Conservation (phyloP, 768 basidiomycete species). For the Leccinellum luteum region DNA sequence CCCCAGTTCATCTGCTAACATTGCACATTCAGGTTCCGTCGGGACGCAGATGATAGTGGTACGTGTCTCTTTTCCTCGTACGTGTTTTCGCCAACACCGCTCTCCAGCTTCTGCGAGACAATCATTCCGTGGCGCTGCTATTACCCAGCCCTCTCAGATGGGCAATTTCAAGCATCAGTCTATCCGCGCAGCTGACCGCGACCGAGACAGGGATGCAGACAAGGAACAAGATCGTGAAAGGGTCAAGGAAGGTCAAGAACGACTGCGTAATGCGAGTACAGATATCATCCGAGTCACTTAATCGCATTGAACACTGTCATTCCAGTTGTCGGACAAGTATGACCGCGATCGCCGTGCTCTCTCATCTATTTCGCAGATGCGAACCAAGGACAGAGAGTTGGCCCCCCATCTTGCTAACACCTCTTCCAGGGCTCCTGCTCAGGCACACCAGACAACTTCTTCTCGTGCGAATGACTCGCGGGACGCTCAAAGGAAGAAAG, state of each 20-base stretch:
- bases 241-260: conserved; percentile 77
- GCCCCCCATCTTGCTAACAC: conserved; percentile 55
- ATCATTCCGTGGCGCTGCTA: conserved; percentile 58
- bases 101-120: conserved; percentile 57
- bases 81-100: conserved; percentile 3
- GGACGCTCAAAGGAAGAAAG: conserved; percentile 63
- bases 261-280: conserved; percentile 61
- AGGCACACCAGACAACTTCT: conserved; percentile 32
- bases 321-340: conserved; percentile 81
- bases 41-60: conserved; percentile 77
- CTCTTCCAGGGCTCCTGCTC: conserved; percentile 40
- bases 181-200: conserved; percentile 63
- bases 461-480: conserved; percentile 57
- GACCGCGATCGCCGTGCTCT: conserved; percentile 75
- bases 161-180: conserved; percentile 92
- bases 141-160: conserved; percentile 88
- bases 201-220: conserved; percentile 45
- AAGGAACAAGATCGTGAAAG: conserved; percentile 54
- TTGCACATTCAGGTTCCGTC: conserved; percentile 54
- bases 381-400: conserved; percentile 66
- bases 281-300: neutral
- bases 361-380: conserved; percentile 43
- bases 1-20: conserved; percentile 7
- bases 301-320: conserved; percentile 3
- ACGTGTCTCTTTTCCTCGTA: conserved; percentile 18